A percentile compares a stretch with the other conserved stretches of the same genome.
Conservation (phyloP, 2,329 filamentous ascomycete genomes). For the Dothistroma septosporum region DNA sequence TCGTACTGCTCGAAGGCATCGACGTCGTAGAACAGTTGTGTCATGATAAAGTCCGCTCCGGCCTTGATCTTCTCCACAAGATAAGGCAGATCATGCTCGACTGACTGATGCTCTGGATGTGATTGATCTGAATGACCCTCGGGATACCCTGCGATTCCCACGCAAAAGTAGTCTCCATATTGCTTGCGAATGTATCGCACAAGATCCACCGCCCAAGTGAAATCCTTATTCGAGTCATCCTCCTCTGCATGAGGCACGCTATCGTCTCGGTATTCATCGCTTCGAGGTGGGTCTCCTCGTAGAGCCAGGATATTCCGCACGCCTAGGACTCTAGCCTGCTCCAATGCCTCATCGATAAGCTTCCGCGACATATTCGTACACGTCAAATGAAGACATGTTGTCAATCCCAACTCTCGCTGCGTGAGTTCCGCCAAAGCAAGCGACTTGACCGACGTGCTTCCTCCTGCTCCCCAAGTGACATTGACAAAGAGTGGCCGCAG, state of each 20-base stretch:
- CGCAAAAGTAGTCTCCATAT: slow-evolving; percentile 91
- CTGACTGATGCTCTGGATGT: slow-evolving; percentile 71
- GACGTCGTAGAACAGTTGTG: slow-evolving; percentile 91
- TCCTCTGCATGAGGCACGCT: slow-evolving; percentile 54
- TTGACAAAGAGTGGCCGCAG: slow-evolving; percentile 92
- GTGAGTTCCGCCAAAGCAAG: slow-evolving; percentile 93
- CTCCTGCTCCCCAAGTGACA: slow-evolving; percentile 96
- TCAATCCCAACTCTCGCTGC: slow-evolving; percentile 84
- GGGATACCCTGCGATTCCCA: slow-evolving; percentile 91
- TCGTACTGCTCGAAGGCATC: slow-evolving; percentile 80
- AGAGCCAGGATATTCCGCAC: slow-evolving; percentile 92
- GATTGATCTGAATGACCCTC: slow-evolving; percentile 92
- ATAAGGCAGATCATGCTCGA: slow-evolving; percentile 70
- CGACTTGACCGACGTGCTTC: slow-evolving; percentile 84
- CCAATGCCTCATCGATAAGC: slow-evolving; percentile 81
- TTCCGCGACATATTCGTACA: slow-evolving; percentile 95
- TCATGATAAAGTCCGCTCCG: slow-evolving; percentile 97
- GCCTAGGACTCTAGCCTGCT: slow-evolving; percentile 83
- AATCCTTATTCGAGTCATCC: slow-evolving; percentile 66
- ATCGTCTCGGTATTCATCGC: slow-evolving; percentile 76
- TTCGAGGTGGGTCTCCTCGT: slow-evolving; percentile 83
- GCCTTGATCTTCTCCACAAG: slow-evolving; percentile 86
- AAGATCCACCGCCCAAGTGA: slow-evolving; percentile 82
- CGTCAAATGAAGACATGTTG: slow-evolving; percentile 91
- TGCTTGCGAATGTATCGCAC: slow-evolving; percentile 81